Evolutionary conservation across 768 basidiomycete species (phyloP).

Genomic region (Russula olivacea): DNA sequence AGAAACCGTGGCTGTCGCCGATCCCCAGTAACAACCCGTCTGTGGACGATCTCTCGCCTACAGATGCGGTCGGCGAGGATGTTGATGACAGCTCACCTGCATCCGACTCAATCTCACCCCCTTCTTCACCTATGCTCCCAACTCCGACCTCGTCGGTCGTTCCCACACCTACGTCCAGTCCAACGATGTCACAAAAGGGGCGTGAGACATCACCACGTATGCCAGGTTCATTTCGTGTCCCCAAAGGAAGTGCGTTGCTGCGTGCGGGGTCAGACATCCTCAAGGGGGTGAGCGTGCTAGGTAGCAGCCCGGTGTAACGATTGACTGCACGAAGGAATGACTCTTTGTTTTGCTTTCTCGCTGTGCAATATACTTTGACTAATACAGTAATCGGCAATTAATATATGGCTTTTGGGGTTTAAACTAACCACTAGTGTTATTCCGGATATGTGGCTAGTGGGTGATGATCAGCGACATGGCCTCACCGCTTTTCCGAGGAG

Average conservation of each 20-base stretch:
- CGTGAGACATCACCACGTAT: constrained; percentile 6
- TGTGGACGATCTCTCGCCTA: constrained; percentile 8
- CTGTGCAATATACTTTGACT: background rate
- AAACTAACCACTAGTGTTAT: too few species aligned
- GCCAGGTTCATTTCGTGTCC: constrained; percentile 17
- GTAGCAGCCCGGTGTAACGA: constrained; percentile 11
- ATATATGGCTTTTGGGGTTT: background rate
- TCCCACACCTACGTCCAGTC: constrained; percentile 16
- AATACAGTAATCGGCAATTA: background rate
- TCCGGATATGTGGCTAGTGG: too few species aligned
- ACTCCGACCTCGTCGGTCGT: constrained; percentile 17
- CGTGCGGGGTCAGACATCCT: constrained; percentile 30
- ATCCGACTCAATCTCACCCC: constrained; percentile 4
- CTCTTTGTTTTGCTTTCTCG: background rate
- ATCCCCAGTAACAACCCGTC: constrained; percentile 23
- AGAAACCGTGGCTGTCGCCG: constrained; percentile 12
- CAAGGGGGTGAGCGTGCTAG: constrained; percentile 28
- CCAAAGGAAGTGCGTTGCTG: constrained; percentile 26
- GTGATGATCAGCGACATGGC: too few species aligned
- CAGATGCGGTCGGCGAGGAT: background rate
- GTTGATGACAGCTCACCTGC: background rate
- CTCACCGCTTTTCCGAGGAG: too few species aligned
- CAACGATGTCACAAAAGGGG: constrained; percentile 1
- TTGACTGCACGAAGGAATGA: background rate
- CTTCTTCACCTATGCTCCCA: constrained; percentile 13